A percentile compares a stretch with the other conserved stretches of the same genome.
Evolutionary conservation across 140 eudicot genomes (phyloP).

Genomic region (Stevia rebaudiana): DNA sequence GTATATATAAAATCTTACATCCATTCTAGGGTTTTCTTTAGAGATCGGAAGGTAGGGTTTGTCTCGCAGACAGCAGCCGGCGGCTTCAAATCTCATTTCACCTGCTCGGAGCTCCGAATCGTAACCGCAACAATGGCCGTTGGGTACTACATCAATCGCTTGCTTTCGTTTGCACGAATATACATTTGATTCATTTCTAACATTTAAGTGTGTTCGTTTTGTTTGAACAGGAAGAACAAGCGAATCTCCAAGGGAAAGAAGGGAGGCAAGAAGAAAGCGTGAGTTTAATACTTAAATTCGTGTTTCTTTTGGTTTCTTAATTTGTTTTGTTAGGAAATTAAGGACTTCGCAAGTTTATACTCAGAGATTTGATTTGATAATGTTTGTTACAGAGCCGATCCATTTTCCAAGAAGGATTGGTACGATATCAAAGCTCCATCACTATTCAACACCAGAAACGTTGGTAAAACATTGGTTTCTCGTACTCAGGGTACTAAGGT

Average conservation of each 20-base stretch:
- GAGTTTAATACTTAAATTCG: neutral
- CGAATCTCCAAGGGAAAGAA: constrained; percentile 52
- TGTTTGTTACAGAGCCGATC: constrained; percentile 45
- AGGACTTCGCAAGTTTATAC: neutral
- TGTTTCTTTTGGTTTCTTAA: neutral
- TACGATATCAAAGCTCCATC: constrained; percentile 79
- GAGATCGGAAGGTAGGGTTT: constrained; percentile 19
- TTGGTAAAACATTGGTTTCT: constrained; percentile 71
- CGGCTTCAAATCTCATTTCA: neutral
- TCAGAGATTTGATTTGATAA: neutral
- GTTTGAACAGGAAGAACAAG: constrained; percentile 42
- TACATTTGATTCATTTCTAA: neutral
- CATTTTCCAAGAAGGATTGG: constrained; percentile 82
- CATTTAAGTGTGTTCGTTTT: neutral
- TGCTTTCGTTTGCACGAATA: neutral
- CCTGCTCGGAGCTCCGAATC: neutral
- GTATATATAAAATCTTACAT: constrained; percentile 12
- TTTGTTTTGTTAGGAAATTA: neutral
- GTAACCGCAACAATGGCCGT: constrained; percentile 29
- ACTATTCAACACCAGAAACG: constrained; percentile 40
- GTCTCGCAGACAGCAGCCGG: constrained; percentile 6
- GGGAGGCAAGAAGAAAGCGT: constrained; percentile 62
- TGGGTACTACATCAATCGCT: constrained; percentile 21
- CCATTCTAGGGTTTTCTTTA: constrained; percentile 14
- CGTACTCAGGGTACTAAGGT: constrained; percentile 97